phyloP scores from a whole-genome alignment of 2,329 filamentous ascomycete genomes.

The Penicillium brasilianum region DNA sequence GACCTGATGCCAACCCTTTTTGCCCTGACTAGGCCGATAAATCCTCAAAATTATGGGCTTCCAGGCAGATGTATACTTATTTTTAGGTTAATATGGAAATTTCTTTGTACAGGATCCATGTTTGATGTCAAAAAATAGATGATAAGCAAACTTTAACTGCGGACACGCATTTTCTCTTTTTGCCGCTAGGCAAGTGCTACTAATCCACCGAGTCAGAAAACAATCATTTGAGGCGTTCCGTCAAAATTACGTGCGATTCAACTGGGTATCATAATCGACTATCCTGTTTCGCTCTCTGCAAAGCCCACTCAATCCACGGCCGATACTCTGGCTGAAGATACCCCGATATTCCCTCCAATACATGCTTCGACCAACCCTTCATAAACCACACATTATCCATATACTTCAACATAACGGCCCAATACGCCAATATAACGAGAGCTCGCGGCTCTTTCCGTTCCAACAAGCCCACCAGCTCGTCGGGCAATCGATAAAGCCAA shows the following conservation, averaged over 20 bases:
- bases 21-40: not conserved
- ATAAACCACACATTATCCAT: slow-evolving; percentile 43
- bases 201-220: too few species aligned
- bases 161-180: too few species aligned
- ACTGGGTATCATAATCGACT: not conserved
- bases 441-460: slow-evolving; percentile 36
- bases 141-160: not conserved
- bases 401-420: slow-evolving; percentile 38
- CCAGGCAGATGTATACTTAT: slow-evolving; percentile 10
- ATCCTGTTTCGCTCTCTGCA: not conserved
- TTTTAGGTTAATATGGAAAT: not conserved
- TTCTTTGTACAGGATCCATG: not conserved
- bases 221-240: too few species aligned
- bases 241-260: too few species aligned
- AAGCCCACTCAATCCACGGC: slow-evolving; percentile 37
- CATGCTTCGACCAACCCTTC: slow-evolving; percentile 40
- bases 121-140: too few species aligned
- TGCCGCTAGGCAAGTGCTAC: not conserved
- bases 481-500: slow-evolving; percentile 38
- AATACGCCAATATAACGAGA: slow-evolving; percentile 37
- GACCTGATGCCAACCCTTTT: slow-evolving; percentile 4
- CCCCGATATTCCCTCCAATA: slow-evolving; percentile 34
- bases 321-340: slow-evolving; percentile 27
- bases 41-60: not conserved
- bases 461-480: slow-evolving; percentile 29